phyloP scores from a whole-genome alignment of 2,329 filamentous ascomycete genomes.

The Phialophora verrucosa region DNA sequence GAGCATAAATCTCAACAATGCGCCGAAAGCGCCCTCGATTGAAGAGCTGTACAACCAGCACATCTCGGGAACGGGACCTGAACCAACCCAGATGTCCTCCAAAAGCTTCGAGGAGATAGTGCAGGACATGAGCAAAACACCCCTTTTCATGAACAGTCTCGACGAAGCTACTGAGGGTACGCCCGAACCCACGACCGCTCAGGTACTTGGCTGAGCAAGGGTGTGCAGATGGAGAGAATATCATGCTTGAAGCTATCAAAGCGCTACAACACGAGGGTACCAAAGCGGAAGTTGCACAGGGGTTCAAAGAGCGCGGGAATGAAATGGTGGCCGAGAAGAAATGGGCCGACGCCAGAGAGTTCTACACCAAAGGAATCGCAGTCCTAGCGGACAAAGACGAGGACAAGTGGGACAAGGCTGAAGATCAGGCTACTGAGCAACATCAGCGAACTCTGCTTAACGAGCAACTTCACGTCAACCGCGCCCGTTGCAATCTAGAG shows the following conservation, averaged over 20 bases:
- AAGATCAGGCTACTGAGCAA: constrained; percentile 64
- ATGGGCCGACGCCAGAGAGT: constrained; percentile 85
- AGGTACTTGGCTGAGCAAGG: constrained; percentile 27
- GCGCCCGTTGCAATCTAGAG: constrained; percentile 87
- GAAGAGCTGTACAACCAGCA: constrained; percentile 39
- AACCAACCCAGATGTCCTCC: constrained; percentile 39
- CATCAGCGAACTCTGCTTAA: constrained; percentile 68
- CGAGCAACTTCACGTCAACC: constrained; percentile 81
- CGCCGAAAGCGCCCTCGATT: constrained; percentile 35
- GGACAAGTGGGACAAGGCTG: constrained; percentile 56
- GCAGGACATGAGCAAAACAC: constrained; percentile 70
- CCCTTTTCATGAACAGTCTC: constrained; percentile 95
- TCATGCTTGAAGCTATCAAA: constrained; percentile 82
- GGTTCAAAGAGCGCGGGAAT: constrained; percentile 92
- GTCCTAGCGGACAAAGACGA: constrained; percentile 63
- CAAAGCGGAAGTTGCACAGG: constrained; percentile 76
- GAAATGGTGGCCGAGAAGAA: constrained; percentile 76
- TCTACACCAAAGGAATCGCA: constrained; percentile 84
- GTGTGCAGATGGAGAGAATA: constrained; percentile 69
- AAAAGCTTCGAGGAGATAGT: constrained; percentile 61
- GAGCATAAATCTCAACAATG: constrained; percentile 51
- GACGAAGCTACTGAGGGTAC: constrained; percentile 64
- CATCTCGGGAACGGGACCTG: constrained; percentile 38
- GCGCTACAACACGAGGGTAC: constrained; percentile 94
- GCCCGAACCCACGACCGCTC: constrained; percentile 20